These are phyloP conservation scores for Phytophthora cryptogea DNA, from an alignment of 352 stramenopile genomes.

Conservation along the genomic window DNA sequence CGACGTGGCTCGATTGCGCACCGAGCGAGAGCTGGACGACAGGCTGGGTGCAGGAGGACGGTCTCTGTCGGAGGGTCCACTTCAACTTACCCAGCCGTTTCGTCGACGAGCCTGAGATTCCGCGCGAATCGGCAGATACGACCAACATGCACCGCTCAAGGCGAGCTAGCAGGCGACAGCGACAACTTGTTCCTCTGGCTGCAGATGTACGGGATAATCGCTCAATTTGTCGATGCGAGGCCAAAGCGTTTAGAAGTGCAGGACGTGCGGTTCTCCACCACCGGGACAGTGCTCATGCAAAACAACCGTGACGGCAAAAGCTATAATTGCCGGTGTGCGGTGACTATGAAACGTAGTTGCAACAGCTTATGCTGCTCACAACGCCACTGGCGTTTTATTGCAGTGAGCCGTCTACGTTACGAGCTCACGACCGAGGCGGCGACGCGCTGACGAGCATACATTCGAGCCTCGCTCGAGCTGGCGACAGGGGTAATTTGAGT, in stretches of 20 bases:
- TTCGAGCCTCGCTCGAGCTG: background rate
- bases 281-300: no score
- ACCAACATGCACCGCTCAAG: background rate
- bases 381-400: no score
- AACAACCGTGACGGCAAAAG: no score
- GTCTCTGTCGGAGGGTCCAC: conserved; percentile 22
- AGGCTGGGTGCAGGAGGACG: conserved; percentile 5
- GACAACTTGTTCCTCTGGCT: background rate
- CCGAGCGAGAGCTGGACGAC: background rate
- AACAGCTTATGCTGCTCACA: background rate
- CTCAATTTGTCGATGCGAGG: no score
- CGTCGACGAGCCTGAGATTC: conserved; percentile 20
- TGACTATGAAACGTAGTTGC: no score
- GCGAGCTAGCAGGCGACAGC: background rate
- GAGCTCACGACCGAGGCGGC: conserved; percentile 2
- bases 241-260: no score
- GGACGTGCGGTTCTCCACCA: no score
- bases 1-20: conserved; percentile 25
- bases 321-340: no score
- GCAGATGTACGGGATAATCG: background rate
- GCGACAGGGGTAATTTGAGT: no score
- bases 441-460: background rate
- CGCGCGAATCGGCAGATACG: conserved; percentile 22
- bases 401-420: conserved; percentile 13
- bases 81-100: conserved; percentile 29